Evolutionary conservation across 306 rosid genomes (phyloP).

Genomic region (Mucuna pruriens): DNA sequence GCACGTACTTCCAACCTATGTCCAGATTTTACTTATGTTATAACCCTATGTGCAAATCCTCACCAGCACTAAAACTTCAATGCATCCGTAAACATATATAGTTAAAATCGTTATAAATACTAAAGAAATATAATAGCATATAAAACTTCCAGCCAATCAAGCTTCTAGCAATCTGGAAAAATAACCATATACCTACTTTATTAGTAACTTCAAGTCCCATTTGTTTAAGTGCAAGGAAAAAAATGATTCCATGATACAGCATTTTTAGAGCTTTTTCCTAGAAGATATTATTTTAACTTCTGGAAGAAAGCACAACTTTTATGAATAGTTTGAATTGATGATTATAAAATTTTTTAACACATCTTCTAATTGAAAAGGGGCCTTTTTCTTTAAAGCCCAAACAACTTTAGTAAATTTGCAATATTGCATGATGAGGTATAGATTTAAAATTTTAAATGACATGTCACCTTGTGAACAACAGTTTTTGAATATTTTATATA

Average conservation of each 20-base stretch:
- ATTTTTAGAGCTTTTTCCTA: not conserved
- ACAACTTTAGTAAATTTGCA: not conserved
- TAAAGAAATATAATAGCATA: slow-evolving; percentile 28
- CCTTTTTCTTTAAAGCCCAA: not conserved
- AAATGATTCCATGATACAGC: not conserved
- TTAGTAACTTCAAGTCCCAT: not conserved
- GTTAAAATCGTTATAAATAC: not conserved
- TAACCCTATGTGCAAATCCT: slow-evolving; percentile 15
- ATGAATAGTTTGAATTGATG: not conserved
- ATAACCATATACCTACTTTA: not conserved
- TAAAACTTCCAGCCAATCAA: slow-evolving; percentile 17
- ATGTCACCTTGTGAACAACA: not conserved
- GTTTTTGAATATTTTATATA: not conserved
- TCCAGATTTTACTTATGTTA: slow-evolving; percentile 13
- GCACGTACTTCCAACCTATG: not conserved
- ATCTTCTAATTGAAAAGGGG: not conserved
- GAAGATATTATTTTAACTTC: not conserved
- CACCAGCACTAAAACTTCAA: slow-evolving; percentile 25
- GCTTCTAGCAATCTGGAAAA: slow-evolving; percentile 33
- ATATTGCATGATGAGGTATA: not conserved
- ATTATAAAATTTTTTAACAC: not conserved
- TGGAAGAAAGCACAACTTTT: not conserved
- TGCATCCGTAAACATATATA: not conserved
- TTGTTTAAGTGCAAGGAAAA: not conserved
- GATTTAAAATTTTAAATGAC: not conserved